These are phyloP conservation scores for Crithidia brevicula DNA, from an alignment of 208 protist species.

Conservation along the genomic window DNA sequence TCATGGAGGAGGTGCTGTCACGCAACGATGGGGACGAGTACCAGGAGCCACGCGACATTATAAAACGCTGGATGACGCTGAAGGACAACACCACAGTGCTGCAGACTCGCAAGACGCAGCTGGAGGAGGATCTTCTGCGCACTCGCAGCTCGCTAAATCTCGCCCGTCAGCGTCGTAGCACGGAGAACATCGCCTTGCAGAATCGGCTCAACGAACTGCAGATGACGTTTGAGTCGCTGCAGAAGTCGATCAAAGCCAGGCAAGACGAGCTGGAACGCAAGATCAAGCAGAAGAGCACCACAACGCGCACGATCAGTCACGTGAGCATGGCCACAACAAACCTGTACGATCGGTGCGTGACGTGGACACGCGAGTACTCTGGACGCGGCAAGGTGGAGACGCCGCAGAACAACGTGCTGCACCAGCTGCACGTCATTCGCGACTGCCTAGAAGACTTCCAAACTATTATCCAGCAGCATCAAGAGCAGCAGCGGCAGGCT, in stretches of 20 bases:
- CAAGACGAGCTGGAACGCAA: conserved; percentile 91
- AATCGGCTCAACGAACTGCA: conserved; percentile 92
- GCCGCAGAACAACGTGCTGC: conserved; percentile 71
- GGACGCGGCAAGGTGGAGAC: conserved; percentile 75
- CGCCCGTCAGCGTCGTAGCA: conserved; percentile 81
- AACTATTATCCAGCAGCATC: conserved; percentile 73
- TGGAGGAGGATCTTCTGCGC: conserved; percentile 90
- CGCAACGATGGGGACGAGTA: conserved; percentile 93
- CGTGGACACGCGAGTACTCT: conserved; percentile 78
- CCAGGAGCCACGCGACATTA: conserved; percentile 90
- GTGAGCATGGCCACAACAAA: conserved; percentile 92
- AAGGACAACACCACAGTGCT: conserved; percentile 92
- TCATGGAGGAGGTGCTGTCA: conserved; percentile 89
- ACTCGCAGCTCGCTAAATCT: conserved; percentile 87
- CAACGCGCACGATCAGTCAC: conserved; percentile 90
- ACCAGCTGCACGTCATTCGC: conserved; percentile 87
- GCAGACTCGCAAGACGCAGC: conserved; percentile 88
- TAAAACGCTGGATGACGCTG: conserved; percentile 90
- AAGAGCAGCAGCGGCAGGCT: conserved; percentile 36
- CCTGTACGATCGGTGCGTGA: conserved; percentile 88
- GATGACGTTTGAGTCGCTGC: conserved; percentile 79
- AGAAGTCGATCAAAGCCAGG: conserved; percentile 88
- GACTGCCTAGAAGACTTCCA: conserved; percentile 93
- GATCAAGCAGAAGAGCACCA: conserved; percentile 88
- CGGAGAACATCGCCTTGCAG: conserved; percentile 88